Evolutionary conservation across 2,329 filamentous ascomycete species (phyloP).

Genomic region (Karstenula rhodostoma): DNA sequence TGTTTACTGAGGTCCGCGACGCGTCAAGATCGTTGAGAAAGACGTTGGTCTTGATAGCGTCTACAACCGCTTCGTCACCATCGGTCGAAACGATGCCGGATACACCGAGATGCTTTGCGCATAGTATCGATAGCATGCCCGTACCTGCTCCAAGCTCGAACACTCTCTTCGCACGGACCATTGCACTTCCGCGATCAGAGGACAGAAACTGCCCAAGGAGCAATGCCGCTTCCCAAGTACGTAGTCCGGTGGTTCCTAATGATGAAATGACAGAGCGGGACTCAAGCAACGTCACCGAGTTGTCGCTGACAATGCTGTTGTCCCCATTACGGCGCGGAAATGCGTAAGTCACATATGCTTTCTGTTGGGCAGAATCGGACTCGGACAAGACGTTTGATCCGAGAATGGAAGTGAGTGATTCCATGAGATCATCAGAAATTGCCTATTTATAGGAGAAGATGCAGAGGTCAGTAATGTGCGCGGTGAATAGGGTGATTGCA

Average conservation of each 20-base stretch:
- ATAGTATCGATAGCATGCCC: constrained; percentile 77
- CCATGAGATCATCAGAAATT: constrained; percentile 82
- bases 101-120: constrained; percentile 70
- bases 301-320: constrained; percentile 28
- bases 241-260: constrained; percentile 75
- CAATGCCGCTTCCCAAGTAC: constrained; percentile 83
- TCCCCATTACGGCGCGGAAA: constrained; percentile 39
- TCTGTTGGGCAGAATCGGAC: constrained; percentile 71
- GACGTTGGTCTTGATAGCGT: constrained; percentile 71
- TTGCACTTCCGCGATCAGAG: constrained; percentile 50
- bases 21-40: constrained; percentile 71
- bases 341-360: constrained; percentile 77
- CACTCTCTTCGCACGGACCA: constrained; percentile 65
- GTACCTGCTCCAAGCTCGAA: constrained; percentile 81
- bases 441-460: constrained; percentile 64
- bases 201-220: constrained; percentile 75
- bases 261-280: constrained; percentile 73
- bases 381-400: constrained; percentile 70
- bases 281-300: constrained; percentile 71
- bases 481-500: constrained; percentile 4
- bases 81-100: constrained; percentile 73
- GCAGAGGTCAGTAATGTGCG: constrained; percentile 32
- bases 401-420: constrained; percentile 70
- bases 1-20: constrained; percentile 47
- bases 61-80: constrained; percentile 75